A percentile compares a stretch with the other conserved stretches of the same genome.
These are phyloP conservation scores for Cryptococcus hybrid DNA, from an alignment of 1,284 basidiomycete species.

Conservation along the genomic window DNA sequence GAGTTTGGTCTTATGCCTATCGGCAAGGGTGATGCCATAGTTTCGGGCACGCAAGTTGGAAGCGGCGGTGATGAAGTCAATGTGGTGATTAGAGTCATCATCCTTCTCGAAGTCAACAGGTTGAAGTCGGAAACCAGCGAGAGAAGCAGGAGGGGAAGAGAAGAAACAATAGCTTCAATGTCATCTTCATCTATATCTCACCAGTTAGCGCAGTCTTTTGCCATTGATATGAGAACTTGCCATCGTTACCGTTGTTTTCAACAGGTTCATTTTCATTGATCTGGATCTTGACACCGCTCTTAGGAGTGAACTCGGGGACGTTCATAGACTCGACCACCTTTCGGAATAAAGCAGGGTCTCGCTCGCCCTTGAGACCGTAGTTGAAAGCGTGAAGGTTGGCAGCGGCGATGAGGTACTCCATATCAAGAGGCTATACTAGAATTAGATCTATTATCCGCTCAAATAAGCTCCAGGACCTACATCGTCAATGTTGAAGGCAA, in stretches of 20 bases:
- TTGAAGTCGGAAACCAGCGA: constrained; percentile 90
- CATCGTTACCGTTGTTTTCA: constrained; percentile 56
- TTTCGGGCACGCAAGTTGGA: constrained; percentile 97
- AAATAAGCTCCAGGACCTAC: constrained; percentile 55
- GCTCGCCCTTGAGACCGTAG: constrained; percentile 92
- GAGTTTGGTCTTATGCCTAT: constrained; percentile 94
- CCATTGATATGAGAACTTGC: constrained; percentile 34
- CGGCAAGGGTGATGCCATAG: constrained; percentile 85
- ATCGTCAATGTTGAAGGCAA: constrained; percentile 81
- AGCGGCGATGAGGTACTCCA: constrained; percentile 86
- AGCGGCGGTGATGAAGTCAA: constrained; percentile 98
- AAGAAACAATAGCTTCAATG: constrained; percentile 59
- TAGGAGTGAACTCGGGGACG: constrained; percentile 92
- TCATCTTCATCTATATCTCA: constrained; percentile 47
- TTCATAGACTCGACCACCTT: constrained; percentile 81
- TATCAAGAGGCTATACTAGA: constrained; percentile 67
- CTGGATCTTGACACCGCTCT: constrained; percentile 90
- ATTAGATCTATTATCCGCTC: constrained; percentile 8
- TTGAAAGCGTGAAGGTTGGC: constrained; percentile 98
- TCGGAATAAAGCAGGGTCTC: constrained; percentile 74
- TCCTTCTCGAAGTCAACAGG: constrained; percentile 99
- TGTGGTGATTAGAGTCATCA: constrained; percentile 96
- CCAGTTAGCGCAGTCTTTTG: neutral
- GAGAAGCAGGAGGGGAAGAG: constrained; percentile 80
- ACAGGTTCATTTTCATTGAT: constrained; percentile 89